phyloP scores from a whole-genome alignment of 768 basidiomycete species.

The Trametes gibbosa region DNA sequence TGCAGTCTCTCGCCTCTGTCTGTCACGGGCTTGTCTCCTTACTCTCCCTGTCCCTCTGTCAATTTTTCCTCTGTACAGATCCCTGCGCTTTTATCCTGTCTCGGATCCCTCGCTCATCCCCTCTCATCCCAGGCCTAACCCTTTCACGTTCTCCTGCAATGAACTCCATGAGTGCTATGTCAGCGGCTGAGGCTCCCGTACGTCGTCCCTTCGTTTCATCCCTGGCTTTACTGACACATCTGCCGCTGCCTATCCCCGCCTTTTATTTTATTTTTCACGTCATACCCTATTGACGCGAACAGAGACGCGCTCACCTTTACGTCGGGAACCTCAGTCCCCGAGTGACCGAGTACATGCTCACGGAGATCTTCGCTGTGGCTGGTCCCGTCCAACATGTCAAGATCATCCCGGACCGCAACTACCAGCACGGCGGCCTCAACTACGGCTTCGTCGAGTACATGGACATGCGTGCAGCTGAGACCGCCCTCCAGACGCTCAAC shows the following conservation, averaged over 20 bases:
- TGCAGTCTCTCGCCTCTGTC: conserved; percentile 51
- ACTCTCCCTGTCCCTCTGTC: conserved; percentile 25
- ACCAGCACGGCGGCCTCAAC: conserved; percentile 98
- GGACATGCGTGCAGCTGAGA: conserved; percentile 98
- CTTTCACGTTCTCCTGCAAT: conserved; percentile 46
- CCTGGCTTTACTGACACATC: background rate
- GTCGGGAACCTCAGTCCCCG: conserved; percentile 97
- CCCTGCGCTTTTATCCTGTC: conserved; percentile 5
- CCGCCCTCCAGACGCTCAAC: conserved; percentile 96
- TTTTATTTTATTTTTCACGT: conserved; percentile 20
- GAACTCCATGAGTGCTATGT: conserved; percentile 71
- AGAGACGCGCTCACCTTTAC: conserved; percentile 96
- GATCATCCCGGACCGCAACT: conserved; percentile 99
- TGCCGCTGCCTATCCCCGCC: background rate
- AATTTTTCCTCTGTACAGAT: conserved; percentile 30
- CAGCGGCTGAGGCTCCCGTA: conserved; percentile 76
- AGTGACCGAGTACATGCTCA: conserved; percentile 99
- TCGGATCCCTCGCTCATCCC: conserved; percentile 14
- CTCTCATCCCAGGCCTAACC: conserved; percentile 27
- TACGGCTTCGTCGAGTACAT: conserved; percentile 99
- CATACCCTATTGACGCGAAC: conserved; percentile 21
- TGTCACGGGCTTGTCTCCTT: conserved; percentile 40
- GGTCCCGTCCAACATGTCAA: conserved; percentile 98
- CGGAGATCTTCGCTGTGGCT: conserved; percentile 94
- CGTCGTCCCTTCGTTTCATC: conserved; percentile 29